phyloP scores from a whole-genome alignment of 2,329 filamentous ascomycete genomes.

The Capronia coronata region DNA sequence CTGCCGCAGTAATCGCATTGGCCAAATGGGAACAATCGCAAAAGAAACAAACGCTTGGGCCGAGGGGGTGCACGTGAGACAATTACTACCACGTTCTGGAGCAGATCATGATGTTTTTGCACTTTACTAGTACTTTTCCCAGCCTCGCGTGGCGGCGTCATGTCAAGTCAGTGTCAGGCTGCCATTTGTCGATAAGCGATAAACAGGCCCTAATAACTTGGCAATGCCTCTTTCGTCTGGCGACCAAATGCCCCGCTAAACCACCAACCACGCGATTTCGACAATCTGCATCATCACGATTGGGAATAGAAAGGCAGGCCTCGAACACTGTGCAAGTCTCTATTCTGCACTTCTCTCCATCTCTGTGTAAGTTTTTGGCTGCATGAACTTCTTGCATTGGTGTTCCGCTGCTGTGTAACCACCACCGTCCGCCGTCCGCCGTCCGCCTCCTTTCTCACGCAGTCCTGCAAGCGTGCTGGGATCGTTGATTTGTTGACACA shows the following conservation, averaged over 20 bases:
- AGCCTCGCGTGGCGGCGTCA: slow-evolving; percentile 11
- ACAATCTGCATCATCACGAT: background rate
- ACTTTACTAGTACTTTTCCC: too few relatives aligned
- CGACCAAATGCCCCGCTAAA: slow-evolving; percentile 1
- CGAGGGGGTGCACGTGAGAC: too few relatives aligned
- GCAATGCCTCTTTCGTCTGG: background rate
- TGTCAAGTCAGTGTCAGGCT: too few relatives aligned
- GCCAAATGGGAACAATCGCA: too few relatives aligned
- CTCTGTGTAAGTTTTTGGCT: background rate
- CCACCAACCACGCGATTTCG: slow-evolving; percentile 14
- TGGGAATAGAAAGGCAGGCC: slow-evolving; percentile 13
- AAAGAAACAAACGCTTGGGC: too few relatives aligned
- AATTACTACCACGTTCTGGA: too few relatives aligned
- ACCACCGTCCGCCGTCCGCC: background rate
- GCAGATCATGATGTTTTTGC: too few relatives aligned
- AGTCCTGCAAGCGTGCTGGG: too few relatives aligned
- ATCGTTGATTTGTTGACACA: too few relatives aligned
- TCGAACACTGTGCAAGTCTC: background rate
- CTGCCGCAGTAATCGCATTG: too few relatives aligned
- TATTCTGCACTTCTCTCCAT: background rate
- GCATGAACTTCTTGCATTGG: background rate
- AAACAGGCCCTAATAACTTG: too few relatives aligned
- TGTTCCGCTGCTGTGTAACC: background rate
- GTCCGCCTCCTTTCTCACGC: too few relatives aligned
- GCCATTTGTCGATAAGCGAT: background rate